These are phyloP conservation scores for Spathaspora hagerdaliae DNA, from an alignment of 805 yeast genomes.

Conservation along the genomic window DNA sequence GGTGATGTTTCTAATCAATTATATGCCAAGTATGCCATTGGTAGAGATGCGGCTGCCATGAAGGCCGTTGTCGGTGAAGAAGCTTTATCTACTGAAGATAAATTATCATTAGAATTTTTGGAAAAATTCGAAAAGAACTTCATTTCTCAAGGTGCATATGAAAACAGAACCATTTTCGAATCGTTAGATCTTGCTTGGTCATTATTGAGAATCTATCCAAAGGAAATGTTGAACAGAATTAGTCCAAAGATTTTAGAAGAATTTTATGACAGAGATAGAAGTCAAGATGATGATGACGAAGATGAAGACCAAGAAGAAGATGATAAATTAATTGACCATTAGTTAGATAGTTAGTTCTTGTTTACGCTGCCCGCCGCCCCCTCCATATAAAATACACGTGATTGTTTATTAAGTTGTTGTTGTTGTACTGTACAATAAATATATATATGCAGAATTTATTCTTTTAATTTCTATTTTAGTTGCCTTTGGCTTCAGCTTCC, in stretches of 20 bases:
- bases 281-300: slow-evolving; percentile 53
- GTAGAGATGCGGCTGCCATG: slow-evolving; percentile 99
- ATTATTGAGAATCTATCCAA: slow-evolving; percentile 95
- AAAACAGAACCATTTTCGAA: slow-evolving; percentile 90
- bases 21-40: slow-evolving; percentile 98
- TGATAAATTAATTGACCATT: slow-evolving; percentile 24
- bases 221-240: slow-evolving; percentile 97
- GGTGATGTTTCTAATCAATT: slow-evolving; percentile 99
- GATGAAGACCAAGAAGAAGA: slow-evolving; percentile 37
- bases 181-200: slow-evolving; percentile 98
- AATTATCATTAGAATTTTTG: slow-evolving; percentile 92
- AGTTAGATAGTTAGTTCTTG: neutral
- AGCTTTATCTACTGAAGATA: slow-evolving; percentile 96
- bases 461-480: too few species aligned
- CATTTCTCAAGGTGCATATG: slow-evolving; percentile 95
- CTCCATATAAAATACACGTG: neutral
- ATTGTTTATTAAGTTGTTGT: neutral
- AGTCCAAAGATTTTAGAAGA: slow-evolving; percentile 95
- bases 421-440: neutral
- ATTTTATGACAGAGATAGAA: slow-evolving; percentile 88
- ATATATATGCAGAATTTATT: neutral
- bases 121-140: slow-evolving; percentile 97
- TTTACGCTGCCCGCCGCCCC: neutral
- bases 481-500: neutral
- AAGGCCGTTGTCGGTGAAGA: slow-evolving; percentile 99